A percentile compares a stretch with the other conserved stretches of the same genome.
phyloP scores from a whole-genome alignment of 495 filamentous ascomycete species.

The Hypoxylon rickii region DNA sequence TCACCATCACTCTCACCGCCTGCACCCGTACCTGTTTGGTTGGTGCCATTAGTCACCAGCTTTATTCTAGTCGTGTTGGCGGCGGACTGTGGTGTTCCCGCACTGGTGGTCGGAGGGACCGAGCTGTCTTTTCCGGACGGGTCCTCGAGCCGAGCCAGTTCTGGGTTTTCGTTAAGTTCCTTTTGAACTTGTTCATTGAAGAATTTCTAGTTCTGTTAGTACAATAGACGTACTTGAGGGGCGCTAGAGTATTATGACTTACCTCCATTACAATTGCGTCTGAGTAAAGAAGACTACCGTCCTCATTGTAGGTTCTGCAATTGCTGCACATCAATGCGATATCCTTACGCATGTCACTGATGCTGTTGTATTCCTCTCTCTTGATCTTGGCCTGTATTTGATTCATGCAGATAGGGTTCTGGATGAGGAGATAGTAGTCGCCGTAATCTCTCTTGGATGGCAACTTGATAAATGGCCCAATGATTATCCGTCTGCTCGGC shows the following conservation, averaged over 20 bases:
- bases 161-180: conserved; percentile 70
- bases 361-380: conserved; percentile 82
- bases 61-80: conserved; percentile 53
- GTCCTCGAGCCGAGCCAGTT: conserved; percentile 73
- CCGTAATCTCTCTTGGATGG: conserved; percentile 85
- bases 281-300: conserved; percentile 84
- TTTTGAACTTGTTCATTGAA: conserved; percentile 70
- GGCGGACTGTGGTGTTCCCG: conserved; percentile 70
- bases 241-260: conserved; percentile 39
- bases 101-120: conserved; percentile 66
- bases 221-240: neutral
- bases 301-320: conserved; percentile 94
- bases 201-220: conserved; percentile 56
- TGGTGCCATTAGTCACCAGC: conserved; percentile 60
- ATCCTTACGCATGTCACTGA: conserved; percentile 80
- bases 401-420: conserved; percentile 89
- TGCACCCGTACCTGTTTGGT: conserved; percentile 45
- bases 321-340: conserved; percentile 84
- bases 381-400: conserved; percentile 92
- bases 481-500: conserved; percentile 70
- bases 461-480: conserved; percentile 90
- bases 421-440: conserved; percentile 93
- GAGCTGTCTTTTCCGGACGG: conserved; percentile 63
- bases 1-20: conserved; percentile 54
- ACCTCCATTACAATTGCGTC: conserved; percentile 96